Percentiles rank a stretch among this genome's conserved stretches.
These are phyloP conservation scores for Cyclaneusma minus DNA, from an alignment of 2,329 filamentous ascomycete species.

Conservation along the genomic window DNA sequence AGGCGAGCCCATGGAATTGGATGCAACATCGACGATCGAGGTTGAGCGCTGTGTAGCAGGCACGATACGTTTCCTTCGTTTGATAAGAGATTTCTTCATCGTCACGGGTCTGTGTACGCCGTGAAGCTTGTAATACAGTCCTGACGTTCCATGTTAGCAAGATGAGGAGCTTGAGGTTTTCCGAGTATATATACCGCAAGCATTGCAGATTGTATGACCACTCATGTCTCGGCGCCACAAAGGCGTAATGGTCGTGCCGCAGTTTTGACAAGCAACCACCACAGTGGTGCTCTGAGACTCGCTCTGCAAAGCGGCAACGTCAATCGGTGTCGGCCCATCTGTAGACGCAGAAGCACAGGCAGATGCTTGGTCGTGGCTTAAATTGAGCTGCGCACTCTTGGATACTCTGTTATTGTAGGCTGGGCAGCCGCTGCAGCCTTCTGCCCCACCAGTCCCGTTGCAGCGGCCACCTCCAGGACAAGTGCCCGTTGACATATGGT, in stretches of 20 bases:
- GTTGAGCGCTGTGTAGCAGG: conserved; percentile 40
- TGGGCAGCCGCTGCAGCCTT: conserved; percentile 89
- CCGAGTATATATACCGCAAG: conserved; percentile 59
- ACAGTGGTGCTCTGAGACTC: conserved; percentile 35
- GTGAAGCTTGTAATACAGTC: conserved; percentile 91
- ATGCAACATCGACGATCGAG: conserved; percentile 30
- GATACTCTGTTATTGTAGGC: conserved; percentile 95
- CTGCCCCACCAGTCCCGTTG: conserved; percentile 89
- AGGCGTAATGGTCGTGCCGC: conserved; percentile 88
- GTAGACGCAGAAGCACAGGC: conserved; percentile 10
- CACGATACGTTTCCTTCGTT: conserved; percentile 86
- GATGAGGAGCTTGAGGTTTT: background rate
- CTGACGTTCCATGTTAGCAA: conserved; percentile 27
- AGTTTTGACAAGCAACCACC: conserved; percentile 91
- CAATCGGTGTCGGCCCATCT: conserved; percentile 26
- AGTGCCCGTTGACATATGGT: conserved; percentile 64
- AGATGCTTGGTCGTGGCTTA: conserved; percentile 20
- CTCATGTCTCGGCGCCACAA: conserved; percentile 89
- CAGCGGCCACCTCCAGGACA: conserved; percentile 91
- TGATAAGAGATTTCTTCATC: conserved; percentile 99
- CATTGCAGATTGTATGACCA: conserved; percentile 96
- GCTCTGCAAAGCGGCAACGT: conserved; percentile 30
- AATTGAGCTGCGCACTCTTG: conserved; percentile 62
- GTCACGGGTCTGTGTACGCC: conserved; percentile 82
- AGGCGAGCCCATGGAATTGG: conserved; percentile 15